phyloP scores from a whole-genome alignment of 1,139 yeast genomes.

The Blastobotrys buckinghamii region DNA sequence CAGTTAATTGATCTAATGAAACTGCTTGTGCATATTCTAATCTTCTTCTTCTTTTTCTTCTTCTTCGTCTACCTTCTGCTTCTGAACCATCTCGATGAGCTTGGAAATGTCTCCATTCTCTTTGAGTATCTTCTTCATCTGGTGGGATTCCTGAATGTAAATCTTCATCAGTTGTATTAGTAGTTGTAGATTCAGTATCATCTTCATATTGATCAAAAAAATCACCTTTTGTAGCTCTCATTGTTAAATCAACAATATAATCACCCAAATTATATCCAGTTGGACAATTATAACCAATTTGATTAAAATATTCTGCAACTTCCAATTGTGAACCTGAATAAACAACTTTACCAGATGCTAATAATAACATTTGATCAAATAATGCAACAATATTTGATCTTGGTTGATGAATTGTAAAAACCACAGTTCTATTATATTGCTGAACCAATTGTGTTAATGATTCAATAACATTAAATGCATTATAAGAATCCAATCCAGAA shows the following conservation, averaged over 20 bases:
- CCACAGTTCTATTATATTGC: conserved; percentile 77
- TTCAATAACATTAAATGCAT: conserved; percentile 87
- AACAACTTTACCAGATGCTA: conserved; percentile 80
- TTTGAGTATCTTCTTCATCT: conserved; percentile 44
- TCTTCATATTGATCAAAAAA: conserved; percentile 2
- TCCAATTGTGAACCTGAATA: conserved; percentile 58
- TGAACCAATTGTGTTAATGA: conserved; percentile 73
- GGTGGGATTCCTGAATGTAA: conserved; percentile 31
- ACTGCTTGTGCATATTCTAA: conserved; percentile 7
- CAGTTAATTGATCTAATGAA: conserved; percentile 27
- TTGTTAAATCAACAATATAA: conserved; percentile 83
- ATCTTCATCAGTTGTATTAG: conserved; percentile 30
- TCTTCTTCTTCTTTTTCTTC: neutral
- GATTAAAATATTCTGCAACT: conserved; percentile 69
- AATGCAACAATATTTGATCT: conserved; percentile 89
- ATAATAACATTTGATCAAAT: conserved; percentile 72
- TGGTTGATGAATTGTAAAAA: conserved; percentile 97
- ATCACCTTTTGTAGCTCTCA: conserved; percentile 40
- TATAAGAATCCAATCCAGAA: conserved; percentile 89
- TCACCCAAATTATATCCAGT: conserved; percentile 90
- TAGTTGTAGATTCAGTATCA: conserved; percentile 13
- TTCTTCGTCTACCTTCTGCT: neutral
- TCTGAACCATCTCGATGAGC: conserved; percentile 64
- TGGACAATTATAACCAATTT: conserved; percentile 79
- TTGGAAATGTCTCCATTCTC: conserved; percentile 88